Evolutionary conservation across 2,329 filamentous ascomycete species (phyloP), one percentile per base, ranked within the genome.

Genomic region (Mycocentrospora acerina): DNA sequence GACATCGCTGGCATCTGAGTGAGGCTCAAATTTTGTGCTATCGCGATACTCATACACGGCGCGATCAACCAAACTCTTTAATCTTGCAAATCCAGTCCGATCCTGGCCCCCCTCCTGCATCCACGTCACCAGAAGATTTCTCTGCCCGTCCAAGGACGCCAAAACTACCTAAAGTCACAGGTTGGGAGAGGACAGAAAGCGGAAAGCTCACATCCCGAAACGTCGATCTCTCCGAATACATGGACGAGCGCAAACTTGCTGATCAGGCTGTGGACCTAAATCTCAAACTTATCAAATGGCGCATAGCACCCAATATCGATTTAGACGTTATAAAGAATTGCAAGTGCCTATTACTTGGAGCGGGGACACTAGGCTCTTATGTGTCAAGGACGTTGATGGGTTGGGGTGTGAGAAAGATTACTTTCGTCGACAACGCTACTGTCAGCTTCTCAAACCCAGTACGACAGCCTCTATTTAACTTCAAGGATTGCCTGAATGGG

Each of bases 391-490:
- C 90, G 44, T 69, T 98, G 27, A 84, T 97, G 77, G 93, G 88
- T 2, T 98, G 93, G 93, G 93, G 93, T 10, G 90, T 97, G 9
- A 81, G 86, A 16, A 93, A 94, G 62, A 91, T 98, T 52, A 96
- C 90, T 0, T 95, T 98, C 64, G 82, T 98, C 46, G 93, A 98
- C 70, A 95, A 95, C 57, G 93, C 88, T 9, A 81, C 79, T 4
- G 91, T 98, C 24, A 96, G 90, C 6, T 98, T 90, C 64, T 97
- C 91, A 2, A 98, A 98, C 58, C 93, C 93, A 0, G 93, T 97
- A 8, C 83, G 93, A 24, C 93, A 98, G 63, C 91, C 93, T 1
- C 77, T 98, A 2, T 98, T 95, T 66, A 82, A 83, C 42, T 96
- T 95, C 57, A 78, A 86, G 25, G 93, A 98, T 66, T 97, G 93